Base-by-base conservation (phyloP, 2,329 filamentous ascomycete genomes). In the Ophiobolus disseminans region DNA sequence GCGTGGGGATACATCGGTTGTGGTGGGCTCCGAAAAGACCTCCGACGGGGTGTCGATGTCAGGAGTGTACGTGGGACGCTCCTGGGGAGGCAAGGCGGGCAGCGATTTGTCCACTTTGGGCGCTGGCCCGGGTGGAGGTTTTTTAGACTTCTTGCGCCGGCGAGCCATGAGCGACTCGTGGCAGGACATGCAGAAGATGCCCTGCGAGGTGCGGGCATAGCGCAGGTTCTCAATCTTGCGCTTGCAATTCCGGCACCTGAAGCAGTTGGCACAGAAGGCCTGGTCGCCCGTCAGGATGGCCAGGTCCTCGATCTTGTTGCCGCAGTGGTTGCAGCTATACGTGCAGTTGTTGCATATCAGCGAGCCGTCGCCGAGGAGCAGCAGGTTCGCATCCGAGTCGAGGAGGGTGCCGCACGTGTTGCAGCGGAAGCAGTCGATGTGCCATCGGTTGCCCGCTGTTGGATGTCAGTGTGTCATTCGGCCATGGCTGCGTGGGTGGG, bases 341-440 rank as follows among this genome's bases (percentile, higher is more conserved):
- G 94, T 97, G 79, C 94, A 99, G 76, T 97, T 96, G 79, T 96
- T 97, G 82, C 94, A 99, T 64, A 99, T 97, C 60, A 99, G 85
- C 14, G 93, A 97, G 59, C 94, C 94, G 77, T 99, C 94, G 72
- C 94, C 94, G 56, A 99, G 89, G 20, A 99, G 88, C 41, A 99
- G 86, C 40, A 99, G 87, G 76, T 97, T 97, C 65, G 94, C 94
- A 72, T 99, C 93, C 54, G 94, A 97, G 78, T 99, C 94, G 76
- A 99, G 91, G 48, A 97, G 86, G 52, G 92, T 97, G 68, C 86
- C 86, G 80, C 93, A 99, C 46, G 90, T 95, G 74, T 96, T 94
- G 82, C 93, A 97, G 72, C 92, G 89, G 78, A 99, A 99, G 80
- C 94, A 99, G 78, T 97, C 90, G 69, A 99, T 90, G 81, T 99